Evolutionary conservation across 805 yeast species (phyloP), one percentile per base, ranked within the genome.

Genomic region (Starmerella ratchasimensis): DNA sequence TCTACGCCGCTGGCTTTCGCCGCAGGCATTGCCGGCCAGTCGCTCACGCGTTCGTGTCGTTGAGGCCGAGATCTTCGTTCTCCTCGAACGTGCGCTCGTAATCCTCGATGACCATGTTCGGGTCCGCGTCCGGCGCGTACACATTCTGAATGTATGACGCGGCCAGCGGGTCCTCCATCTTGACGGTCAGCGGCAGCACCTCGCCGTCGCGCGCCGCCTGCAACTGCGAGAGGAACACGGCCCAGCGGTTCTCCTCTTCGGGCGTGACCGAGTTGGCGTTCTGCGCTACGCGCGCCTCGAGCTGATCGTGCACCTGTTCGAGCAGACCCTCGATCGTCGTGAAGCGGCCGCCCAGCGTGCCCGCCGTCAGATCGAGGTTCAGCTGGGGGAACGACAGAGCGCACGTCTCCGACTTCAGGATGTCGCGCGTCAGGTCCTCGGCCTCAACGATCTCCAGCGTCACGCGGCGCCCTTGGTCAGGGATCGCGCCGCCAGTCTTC

Each of bases 81-180:
- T 86, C 93, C 53, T 82, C 79, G 28, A 67, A 64, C 2, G 94
- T 76, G 66, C 99, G 80, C 49, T 83, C 94, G 50, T 73, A 82
- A 41, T 90, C 95, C 61, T 80, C 94, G 43, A 80, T 72, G 29
- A 58, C 67, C 97, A 90, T 90, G 57, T 88, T 82, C 47, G 99
- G 99, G 62, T 90, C 99, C 29, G 72, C 72, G 61, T 90, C 99
- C 20, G 99, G 99, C 25, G 99, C 99, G 55, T 86, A 90, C n/a
- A 88, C 90, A 56, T 90, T 90, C 62, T 90, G 99, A 45, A 90
- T 80, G 54, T 90, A 90, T 0, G 95, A 83, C 4, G 93, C 78
- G 15, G 96, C 94, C 52, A 90, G 63, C 5, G 99, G 98, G 60
- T 90, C 99, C 47, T 76, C 84, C 93, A 90, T 80, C 29, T 72